phyloP scores from a whole-genome alignment of 805 yeast genomes.

The Blastobotrys peoriensis region DNA sequence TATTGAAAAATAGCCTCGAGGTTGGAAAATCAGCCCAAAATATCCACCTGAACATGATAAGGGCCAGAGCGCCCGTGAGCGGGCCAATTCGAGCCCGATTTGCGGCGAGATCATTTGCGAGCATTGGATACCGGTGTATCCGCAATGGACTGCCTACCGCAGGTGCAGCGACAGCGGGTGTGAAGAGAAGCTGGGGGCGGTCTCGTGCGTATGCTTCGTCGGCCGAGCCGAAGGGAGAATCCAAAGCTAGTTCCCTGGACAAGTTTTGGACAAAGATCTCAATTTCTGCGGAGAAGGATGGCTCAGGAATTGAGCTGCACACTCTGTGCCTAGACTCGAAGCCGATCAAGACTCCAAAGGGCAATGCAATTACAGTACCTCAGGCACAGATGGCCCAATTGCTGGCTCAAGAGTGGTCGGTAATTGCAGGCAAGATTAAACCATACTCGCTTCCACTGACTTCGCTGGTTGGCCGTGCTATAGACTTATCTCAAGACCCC shows the following conservation, averaged over 20 bases:
- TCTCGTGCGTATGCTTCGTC: conserved; percentile 4
- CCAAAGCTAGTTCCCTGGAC: conserved; percentile 58
- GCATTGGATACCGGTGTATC: too few species aligned
- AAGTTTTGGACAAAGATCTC: conserved; percentile 22
- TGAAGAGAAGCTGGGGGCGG: not conserved
- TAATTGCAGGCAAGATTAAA: conserved; percentile 60
- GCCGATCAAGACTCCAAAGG: conserved; percentile 79
- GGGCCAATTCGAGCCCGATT: too few species aligned
- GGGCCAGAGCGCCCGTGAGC: too few species aligned
- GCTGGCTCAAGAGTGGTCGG: conserved; percentile 83
- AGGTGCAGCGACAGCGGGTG: too few species aligned
- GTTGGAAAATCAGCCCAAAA: too few species aligned
- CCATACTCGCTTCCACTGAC: conserved; percentile 83
- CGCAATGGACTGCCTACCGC: too few species aligned
- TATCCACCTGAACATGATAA: too few species aligned
- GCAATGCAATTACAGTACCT: conserved; percentile 64
- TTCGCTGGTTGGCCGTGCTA: conserved; percentile 76
- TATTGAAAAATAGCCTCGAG: too few species aligned
- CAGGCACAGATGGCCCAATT: conserved; percentile 53
- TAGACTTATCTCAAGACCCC: conserved; percentile 52
- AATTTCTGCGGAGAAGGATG: conserved; percentile 1
- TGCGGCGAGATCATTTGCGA: too few species aligned
- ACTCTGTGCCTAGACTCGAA: conserved; percentile 66
- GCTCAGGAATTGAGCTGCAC: conserved; percentile 22
- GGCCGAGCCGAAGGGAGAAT: conserved; percentile 14